These are phyloP conservation scores for Tetrapisispora namnaoensis DNA, from an alignment of 805 yeast genomes.

Conservation along the genomic window DNA sequence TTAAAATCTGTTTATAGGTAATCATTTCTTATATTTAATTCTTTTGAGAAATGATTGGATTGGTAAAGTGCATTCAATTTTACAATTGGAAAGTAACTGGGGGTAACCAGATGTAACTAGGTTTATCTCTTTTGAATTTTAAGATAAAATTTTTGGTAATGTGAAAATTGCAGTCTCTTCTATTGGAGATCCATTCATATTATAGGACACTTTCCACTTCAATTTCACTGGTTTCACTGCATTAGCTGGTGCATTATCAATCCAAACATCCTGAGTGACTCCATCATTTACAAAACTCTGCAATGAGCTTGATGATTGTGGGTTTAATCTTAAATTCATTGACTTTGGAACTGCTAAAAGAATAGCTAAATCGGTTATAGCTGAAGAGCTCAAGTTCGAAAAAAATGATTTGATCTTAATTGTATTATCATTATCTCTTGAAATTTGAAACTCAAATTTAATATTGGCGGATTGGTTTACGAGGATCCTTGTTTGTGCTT, in stretches of 20 bases:
- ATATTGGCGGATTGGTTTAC: conserved; percentile 39
- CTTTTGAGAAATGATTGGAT: too few species aligned
- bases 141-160: conserved; percentile 24
- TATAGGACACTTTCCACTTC: conserved; percentile 64
- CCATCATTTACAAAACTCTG: conserved; percentile 40
- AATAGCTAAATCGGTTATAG: conserved; percentile 45
- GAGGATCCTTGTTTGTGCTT: conserved; percentile 10
- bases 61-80: neutral
- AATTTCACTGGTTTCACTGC: conserved; percentile 42
- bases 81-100: neutral
- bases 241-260: conserved; percentile 30
- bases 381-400: conserved; percentile 39
- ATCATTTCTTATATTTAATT: neutral
- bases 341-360: conserved; percentile 64
- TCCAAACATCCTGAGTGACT: conserved; percentile 38
- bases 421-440: conserved; percentile 30
- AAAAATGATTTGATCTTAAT: conserved; percentile 40
- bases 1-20: neutral
- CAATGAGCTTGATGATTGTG: conserved; percentile 51
- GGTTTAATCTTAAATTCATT: conserved; percentile 45
- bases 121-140: neutral
- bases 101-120: too few species aligned
- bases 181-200: conserved; percentile 35
- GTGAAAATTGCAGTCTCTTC: conserved; percentile 51
- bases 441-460: conserved; percentile 39